Base-by-base conservation (phyloP, 2,329 filamentous ascomycete genomes). In the Aspergillus spinulosporus region DNA sequence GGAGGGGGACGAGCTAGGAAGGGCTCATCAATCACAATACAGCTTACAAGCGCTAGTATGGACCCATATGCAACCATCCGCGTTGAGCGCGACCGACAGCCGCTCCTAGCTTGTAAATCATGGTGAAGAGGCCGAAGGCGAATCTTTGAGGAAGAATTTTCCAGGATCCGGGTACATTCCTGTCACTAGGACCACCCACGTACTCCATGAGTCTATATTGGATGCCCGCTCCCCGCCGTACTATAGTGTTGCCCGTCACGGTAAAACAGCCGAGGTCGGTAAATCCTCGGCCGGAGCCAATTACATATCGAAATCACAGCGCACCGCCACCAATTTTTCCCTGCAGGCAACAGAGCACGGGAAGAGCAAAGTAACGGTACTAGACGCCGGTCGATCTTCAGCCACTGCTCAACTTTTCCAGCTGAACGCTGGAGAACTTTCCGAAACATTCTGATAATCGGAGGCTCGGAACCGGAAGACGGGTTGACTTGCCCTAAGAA, bases 261-360 rank as follows among this genome's bases (percentile, higher is more conserved):
- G 36, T 39, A 39, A 39, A 12, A 39, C 9, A n/a, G 36, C 36
- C 36, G 36, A 39, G 36, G 36, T 39, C 45, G 45, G 45, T n/a
- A 15, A 48, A 48, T 48, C 32, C 45, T 48, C 45, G 45, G 45
- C 32, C 32, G 12, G 8, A 12, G 12, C 32, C 31, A 46, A 31
- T 14, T 31, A 46, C 28, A 32, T 8, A 32, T 32, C 47, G n/a
- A 43, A 14, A 9, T 11, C 2, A 37, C 9, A 50, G 15, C 26
- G 37, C 49, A 51, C 49, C 49, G 49, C 49, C 49, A 51, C 32
- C 4, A 45, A 14, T 6, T 49, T 40, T 49, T n/a, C 34, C 21
- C 34, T 29, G 21, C 14, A 40, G 8, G 15, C 15, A 21, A n/a
- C 42, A 21, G 42, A 44, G 42, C 42, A 44, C 7, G 42, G 26